phyloP scores from a whole-genome alignment of 768 basidiomycete species.

The Phaeotremella skinneri region DNA sequence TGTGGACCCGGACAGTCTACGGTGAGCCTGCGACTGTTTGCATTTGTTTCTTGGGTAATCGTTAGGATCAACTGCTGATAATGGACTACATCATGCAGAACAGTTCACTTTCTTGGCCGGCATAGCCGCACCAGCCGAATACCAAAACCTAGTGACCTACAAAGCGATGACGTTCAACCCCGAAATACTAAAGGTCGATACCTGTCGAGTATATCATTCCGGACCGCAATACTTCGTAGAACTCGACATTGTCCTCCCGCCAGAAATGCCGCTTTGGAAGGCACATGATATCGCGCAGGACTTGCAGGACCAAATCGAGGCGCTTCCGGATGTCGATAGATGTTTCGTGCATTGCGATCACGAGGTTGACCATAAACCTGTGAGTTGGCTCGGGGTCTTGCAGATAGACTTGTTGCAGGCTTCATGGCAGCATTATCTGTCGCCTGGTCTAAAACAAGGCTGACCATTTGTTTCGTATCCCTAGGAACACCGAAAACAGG shows the following conservation, averaged over 20 bases:
- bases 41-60: too few relatives aligned
- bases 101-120: slow-evolving; percentile 88
- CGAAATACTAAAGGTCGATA: slow-evolving; percentile 82
- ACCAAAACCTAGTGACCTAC: slow-evolving; percentile 82
- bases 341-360: slow-evolving; percentile 96
- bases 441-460: too few relatives aligned
- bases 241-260: slow-evolving; percentile 89
- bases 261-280: slow-evolving; percentile 78
- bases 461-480: neutral
- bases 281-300: slow-evolving; percentile 52
- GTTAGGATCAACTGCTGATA: neutral
- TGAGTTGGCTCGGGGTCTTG: slow-evolving; percentile 43
- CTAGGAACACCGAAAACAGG: slow-evolving; percentile 41
- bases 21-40: slow-evolving; percentile 34
- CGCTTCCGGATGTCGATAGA: slow-evolving; percentile 81
- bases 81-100: too few relatives aligned
- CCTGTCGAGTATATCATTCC: slow-evolving; percentile 82
- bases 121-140: slow-evolving; percentile 85
- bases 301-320: slow-evolving; percentile 68
- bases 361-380: slow-evolving; percentile 77
- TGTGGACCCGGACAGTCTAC: slow-evolving; percentile 75
- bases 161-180: slow-evolving; percentile 86
- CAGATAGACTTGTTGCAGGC: too few relatives aligned
- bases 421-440: too few relatives aligned
- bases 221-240: slow-evolving; percentile 79